Conservation (phyloP, 108 stramenopile genomes). For the Skeletonema menzelii region DNA sequence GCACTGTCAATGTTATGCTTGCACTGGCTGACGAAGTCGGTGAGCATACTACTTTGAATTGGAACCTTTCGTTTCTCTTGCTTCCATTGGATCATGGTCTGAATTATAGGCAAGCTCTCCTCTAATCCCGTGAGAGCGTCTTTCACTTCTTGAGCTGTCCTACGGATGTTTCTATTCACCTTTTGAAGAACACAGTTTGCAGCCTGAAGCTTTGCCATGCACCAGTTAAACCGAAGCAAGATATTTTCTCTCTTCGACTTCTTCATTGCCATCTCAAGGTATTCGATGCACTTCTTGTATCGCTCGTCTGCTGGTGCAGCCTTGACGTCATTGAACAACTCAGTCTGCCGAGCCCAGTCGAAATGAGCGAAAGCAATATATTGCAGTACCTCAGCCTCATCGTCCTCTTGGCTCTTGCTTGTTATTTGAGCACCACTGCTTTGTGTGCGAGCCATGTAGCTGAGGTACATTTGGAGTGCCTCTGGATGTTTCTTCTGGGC, state of each 20-base stretch:
- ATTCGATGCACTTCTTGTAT: slow-evolving; percentile 76
- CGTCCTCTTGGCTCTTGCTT: slow-evolving; percentile 77
- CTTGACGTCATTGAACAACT: slow-evolving; percentile 75
- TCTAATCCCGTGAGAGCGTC: slow-evolving; percentile 76
- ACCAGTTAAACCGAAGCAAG: slow-evolving; percentile 74
- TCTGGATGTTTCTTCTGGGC: slow-evolving; percentile 88
- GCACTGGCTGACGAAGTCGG: slow-evolving; percentile 76
- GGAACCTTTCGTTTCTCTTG: slow-evolving; percentile 70
- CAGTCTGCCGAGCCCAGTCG: slow-evolving; percentile 89
- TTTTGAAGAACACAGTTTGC: slow-evolving; percentile 87
- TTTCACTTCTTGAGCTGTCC: slow-evolving; percentile 82
- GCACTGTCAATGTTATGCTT: slow-evolving; percentile 86
- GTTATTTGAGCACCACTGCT: slow-evolving; percentile 69
- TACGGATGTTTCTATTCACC: slow-evolving; percentile 72
- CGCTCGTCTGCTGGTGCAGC: slow-evolving; percentile 89
- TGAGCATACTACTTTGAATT: slow-evolving; percentile 70
- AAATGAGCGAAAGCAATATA: slow-evolving; percentile 90
- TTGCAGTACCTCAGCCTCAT: slow-evolving; percentile 73
- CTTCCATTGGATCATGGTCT: slow-evolving; percentile 74
- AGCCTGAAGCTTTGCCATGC: slow-evolving; percentile 83
- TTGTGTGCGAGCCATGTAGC: slow-evolving; percentile 76
- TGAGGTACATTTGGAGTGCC: slow-evolving; percentile 88
- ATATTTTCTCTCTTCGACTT: slow-evolving; percentile 60
- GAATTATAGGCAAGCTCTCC: slow-evolving; percentile 73
- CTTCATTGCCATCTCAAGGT: slow-evolving; percentile 71